Percentiles rank a stretch among this genome's conserved stretches.
Conservation (phyloP, 805 yeast genomes). For the Kluyveromyces dobzhanskii region DNA sequence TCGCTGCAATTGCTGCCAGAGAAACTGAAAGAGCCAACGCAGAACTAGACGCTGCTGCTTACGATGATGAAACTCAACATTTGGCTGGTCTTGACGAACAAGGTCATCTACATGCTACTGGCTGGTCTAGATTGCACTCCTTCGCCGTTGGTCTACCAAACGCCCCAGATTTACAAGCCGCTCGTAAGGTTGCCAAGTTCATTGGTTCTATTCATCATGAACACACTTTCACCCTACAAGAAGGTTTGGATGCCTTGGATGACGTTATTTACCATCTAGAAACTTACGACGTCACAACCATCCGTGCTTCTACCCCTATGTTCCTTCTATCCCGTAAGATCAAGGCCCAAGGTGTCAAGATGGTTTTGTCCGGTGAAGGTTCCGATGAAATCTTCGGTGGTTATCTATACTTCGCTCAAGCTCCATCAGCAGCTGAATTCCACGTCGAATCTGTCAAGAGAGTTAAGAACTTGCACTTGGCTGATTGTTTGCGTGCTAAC, state of each 20-base stretch:
- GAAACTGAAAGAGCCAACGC: slow-evolving; percentile 67
- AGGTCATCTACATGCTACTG: slow-evolving; percentile 73
- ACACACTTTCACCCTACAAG: slow-evolving; percentile 93
- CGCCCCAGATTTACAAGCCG: slow-evolving; percentile 96
- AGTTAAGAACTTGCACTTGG: slow-evolving; percentile 92
- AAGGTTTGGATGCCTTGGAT: slow-evolving; percentile 89
- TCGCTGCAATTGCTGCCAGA: slow-evolving; percentile 95
- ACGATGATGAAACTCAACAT: slow-evolving; percentile 57
- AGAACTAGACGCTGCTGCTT: slow-evolving; percentile 34
- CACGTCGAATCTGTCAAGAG: slow-evolving; percentile 92
- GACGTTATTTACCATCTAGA: slow-evolving; percentile 95
- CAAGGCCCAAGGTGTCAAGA: slow-evolving; percentile 99
- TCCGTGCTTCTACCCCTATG: slow-evolving; percentile 99
- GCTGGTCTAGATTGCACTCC: slow-evolving; percentile 82
- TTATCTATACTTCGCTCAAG: slow-evolving; percentile 92
- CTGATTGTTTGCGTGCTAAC: slow-evolving; percentile 98
- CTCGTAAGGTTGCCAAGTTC: slow-evolving; percentile 91
- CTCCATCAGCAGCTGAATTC: slow-evolving; percentile 90
- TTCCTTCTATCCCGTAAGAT: slow-evolving; percentile 90
- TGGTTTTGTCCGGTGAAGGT: slow-evolving; percentile 99
- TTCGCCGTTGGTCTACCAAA: slow-evolving; percentile 96
- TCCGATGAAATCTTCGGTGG: slow-evolving; percentile 99
- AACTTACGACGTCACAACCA: slow-evolving; percentile 97
- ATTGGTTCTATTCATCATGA: slow-evolving; percentile 97
- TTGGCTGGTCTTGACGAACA: slow-evolving; percentile 88